Evolutionary conservation across 108 stramenopile genomes (phyloP).

Genomic region (Conticribra guillardii): DNA sequence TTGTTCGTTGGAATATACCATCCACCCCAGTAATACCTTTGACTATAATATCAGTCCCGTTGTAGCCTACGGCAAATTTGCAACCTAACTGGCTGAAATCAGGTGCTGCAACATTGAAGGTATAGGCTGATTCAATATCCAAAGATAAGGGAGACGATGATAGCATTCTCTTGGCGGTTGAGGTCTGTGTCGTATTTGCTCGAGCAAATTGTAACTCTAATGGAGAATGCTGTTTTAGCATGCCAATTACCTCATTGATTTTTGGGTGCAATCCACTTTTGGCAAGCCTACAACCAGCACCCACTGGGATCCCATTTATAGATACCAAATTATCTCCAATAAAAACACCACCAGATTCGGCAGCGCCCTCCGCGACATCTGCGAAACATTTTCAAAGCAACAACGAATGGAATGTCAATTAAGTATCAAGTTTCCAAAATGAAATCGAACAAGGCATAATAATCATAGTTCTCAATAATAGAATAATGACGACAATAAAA

Average conservation of each 20-base stretch:
- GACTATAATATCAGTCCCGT: slow-evolving; percentile 61
- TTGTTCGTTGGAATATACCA: slow-evolving; percentile 62
- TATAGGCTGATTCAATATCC: slow-evolving; percentile 60
- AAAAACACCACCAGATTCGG: slow-evolving; percentile 74
- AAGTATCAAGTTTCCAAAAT: too few relatives aligned
- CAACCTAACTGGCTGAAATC: slow-evolving; percentile 68
- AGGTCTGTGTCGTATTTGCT: slow-evolving; percentile 46
- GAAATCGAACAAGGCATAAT: too few relatives aligned
- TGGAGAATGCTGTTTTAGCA: slow-evolving; percentile 71
- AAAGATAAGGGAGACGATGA: slow-evolving; percentile 48
- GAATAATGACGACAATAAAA: too few relatives aligned
- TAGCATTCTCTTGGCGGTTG: slow-evolving; percentile 41
- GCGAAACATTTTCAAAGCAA: too few relatives aligned
- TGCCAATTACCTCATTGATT: slow-evolving; percentile 43
- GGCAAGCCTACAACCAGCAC: slow-evolving; percentile 73
- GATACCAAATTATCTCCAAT: slow-evolving; percentile 86
- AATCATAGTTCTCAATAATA: too few relatives aligned
- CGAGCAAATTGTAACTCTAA: slow-evolving; percentile 86
- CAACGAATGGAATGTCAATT: too few relatives aligned
- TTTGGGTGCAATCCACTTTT: slow-evolving; percentile 40
- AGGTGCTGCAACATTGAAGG: slow-evolving; percentile 66
- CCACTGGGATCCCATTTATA: slow-evolving; percentile 84
- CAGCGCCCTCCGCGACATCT: slow-evolving; percentile 68
- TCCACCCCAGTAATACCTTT: slow-evolving; percentile 69
- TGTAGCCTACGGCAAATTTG: slow-evolving; percentile 55